Percentiles rank a stretch among this genome's conserved stretches.
Evolutionary conservation across 306 rosid species (phyloP).

Genomic region (Lablab purpureus): DNA sequence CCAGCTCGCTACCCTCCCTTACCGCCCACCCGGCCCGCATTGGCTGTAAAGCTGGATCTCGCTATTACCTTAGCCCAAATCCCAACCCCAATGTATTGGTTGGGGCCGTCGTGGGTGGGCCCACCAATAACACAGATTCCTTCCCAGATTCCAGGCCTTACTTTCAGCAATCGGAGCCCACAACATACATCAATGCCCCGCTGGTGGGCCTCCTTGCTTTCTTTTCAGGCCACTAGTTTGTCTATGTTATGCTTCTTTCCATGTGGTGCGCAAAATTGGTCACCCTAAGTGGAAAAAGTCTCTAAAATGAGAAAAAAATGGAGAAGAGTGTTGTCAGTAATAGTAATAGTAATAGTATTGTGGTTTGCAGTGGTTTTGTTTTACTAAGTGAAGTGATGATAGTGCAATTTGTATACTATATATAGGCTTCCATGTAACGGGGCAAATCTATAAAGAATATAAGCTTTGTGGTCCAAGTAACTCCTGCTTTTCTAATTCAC

Average conservation of each 20-base stretch:
- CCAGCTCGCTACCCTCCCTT: conserved; percentile 83
- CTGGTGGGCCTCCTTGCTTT: conserved; percentile 89
- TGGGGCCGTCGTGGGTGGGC: conserved; percentile 95
- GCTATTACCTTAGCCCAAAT: conserved; percentile 67
- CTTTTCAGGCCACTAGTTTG: conserved; percentile 73
- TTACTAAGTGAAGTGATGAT: conserved; percentile 38
- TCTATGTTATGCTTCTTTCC: background rate
- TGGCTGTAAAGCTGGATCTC: conserved; percentile 85
- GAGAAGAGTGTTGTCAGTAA: conserved; percentile 33
- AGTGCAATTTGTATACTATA: conserved; percentile 41
- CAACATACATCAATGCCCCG: conserved; percentile 86
- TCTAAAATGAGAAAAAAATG: background rate
- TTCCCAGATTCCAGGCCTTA: conserved; percentile 93
- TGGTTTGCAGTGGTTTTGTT: conserved; percentile 30
- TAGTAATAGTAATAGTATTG: conserved; percentile 42
- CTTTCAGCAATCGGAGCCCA: conserved; percentile 95
- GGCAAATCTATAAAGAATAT: conserved; percentile 16
- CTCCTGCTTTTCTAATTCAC: background rate
- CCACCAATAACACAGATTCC: conserved; percentile 72
- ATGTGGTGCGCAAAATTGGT: conserved; percentile 59
- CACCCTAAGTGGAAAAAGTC: conserved; percentile 42
- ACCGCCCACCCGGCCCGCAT: conserved; percentile 78
- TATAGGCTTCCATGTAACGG: conserved; percentile 33
- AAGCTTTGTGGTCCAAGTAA: conserved; percentile 9
- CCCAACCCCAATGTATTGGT: conserved; percentile 82